Percentiles rank a stretch among this genome's conserved stretches.
phyloP scores from a whole-genome alignment of 2,329 filamentous ascomycete species.

The Colletotrichum sansevieriae region DNA sequence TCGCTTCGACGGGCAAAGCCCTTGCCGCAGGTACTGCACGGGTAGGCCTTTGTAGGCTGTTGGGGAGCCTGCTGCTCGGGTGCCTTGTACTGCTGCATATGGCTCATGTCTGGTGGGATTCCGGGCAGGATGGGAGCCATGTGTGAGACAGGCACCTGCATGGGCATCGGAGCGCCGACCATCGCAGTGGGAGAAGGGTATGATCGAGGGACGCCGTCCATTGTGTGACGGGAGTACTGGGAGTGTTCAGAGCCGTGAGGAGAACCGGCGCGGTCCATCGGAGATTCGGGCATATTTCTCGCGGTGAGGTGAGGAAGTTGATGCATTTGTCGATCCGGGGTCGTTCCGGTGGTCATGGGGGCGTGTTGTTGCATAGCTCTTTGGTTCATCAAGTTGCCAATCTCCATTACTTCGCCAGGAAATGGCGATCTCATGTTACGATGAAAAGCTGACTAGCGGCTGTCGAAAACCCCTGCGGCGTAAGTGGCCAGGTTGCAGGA shows the following conservation, averaged over 20 bases:
- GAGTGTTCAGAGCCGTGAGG: conserved; percentile 72
- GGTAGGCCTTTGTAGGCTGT: conserved; percentile 57
- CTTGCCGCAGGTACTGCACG: conserved; percentile 91
- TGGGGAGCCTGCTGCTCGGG: conserved; percentile 38
- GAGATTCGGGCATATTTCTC: conserved; percentile 44
- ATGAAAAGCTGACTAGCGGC: conserved; percentile 26
- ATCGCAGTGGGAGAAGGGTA: conserved; percentile 68
- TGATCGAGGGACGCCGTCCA: conserved; percentile 61
- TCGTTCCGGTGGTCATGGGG: conserved; percentile 42
- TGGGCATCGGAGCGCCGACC: conserved; percentile 53
- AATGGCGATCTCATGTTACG: conserved; percentile 58
- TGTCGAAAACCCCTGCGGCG: conserved; percentile 35
- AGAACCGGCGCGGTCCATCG: conserved; percentile 68
- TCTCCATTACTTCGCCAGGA: conserved; percentile 64
- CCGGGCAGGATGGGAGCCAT: conserved; percentile 54
- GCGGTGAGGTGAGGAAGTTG: conserved; percentile 47
- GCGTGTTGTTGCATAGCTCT: conserved; percentile 54
- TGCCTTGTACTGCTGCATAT: conserved; percentile 45
- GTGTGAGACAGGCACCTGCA: conserved; percentile 58
- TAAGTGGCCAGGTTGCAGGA: conserved; percentile 36
- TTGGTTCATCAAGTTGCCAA: conserved; percentile 66
- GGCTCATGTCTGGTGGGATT: conserved; percentile 52
- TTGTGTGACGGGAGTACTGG: conserved; percentile 62
- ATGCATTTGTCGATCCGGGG: conserved; percentile 45
- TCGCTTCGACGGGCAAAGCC: conserved; percentile 95